These are phyloP conservation scores for Botryotinia calthae DNA, from an alignment of 2,329 filamentous ascomycete genomes.

Conservation along the genomic window DNA sequence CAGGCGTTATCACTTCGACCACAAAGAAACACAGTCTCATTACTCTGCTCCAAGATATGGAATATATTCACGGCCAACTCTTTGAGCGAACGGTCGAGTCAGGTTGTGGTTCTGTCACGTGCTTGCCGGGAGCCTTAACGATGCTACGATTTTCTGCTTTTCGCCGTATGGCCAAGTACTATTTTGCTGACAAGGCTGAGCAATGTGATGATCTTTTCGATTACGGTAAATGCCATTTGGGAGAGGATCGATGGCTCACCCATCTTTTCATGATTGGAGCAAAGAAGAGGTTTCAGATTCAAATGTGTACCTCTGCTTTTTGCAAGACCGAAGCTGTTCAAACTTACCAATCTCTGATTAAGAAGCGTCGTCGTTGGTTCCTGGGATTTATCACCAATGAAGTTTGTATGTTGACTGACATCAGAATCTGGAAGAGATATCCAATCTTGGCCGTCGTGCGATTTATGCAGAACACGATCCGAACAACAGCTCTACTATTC, in stretches of 20 bases:
- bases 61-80: conserved; percentile 94
- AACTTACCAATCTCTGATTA: conserved; percentile 78
- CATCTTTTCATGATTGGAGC: conserved; percentile 99
- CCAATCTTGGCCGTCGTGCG: conserved; percentile 81
- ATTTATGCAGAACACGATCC: conserved; percentile 94
- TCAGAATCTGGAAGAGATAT: conserved; percentile 87
- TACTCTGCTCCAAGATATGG: conserved; percentile 94
- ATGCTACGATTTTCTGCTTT: conserved; percentile 96
- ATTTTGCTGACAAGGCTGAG: conserved; percentile 95
- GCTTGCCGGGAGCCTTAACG: conserved; percentile 89
- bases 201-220: conserved; percentile 96
- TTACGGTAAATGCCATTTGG: conserved; percentile 91
- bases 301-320: conserved; percentile 96
- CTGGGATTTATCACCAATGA: conserved; percentile 97
- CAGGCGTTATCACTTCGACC: conserved; percentile 92
- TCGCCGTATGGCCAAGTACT: conserved; percentile 94
- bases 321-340: conserved; percentile 98
- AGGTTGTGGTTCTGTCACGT: conserved; percentile 89
- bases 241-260: conserved; percentile 94
- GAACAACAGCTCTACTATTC: conserved; percentile 89
- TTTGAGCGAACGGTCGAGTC: conserved; percentile 96
- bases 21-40: conserved; percentile 85
- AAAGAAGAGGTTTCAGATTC: conserved; percentile 89
- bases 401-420: conserved; percentile 95
- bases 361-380: conserved; percentile 95